These are phyloP conservation scores for Picocystis sp. DNA, from an alignment of 163 green algal species.

Conservation along the genomic window DNA sequence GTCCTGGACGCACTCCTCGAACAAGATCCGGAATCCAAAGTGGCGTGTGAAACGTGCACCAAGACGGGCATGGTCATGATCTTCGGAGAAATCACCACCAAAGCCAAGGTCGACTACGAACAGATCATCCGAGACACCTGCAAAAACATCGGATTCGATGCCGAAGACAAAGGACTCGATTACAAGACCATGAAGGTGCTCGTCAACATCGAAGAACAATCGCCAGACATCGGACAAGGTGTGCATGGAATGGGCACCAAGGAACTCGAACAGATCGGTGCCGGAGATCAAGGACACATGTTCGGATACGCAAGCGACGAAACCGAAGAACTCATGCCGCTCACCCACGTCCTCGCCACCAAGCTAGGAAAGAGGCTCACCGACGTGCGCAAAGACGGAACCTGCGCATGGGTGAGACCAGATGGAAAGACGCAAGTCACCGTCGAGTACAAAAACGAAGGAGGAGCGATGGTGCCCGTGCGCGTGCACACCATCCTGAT, in stretches of 20 bases:
- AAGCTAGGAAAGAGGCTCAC: slow-evolving; percentile 59
- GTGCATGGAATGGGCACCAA: slow-evolving; percentile 99
- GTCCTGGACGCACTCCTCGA: slow-evolving; percentile 92
- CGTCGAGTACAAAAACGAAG: slow-evolving; percentile 94
- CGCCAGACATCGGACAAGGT: slow-evolving; percentile 92
- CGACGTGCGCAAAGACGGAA: slow-evolving; percentile 67
- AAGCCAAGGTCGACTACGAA: slow-evolving; percentile 99
- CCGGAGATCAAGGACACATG: slow-evolving; percentile 98
- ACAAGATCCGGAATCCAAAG: slow-evolving; percentile 82
- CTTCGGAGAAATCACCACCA: slow-evolving; percentile 99
- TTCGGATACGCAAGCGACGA: slow-evolving; percentile 99
- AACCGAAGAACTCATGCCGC: slow-evolving; percentile 90
- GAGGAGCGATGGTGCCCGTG: slow-evolving; percentile 65
- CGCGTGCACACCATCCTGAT: slow-evolving; percentile 99
- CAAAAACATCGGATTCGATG: slow-evolving; percentile 86
- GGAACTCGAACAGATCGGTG: slow-evolving; percentile 90
- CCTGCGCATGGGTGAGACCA: slow-evolving; percentile 81
- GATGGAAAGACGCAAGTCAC: slow-evolving; percentile 99
- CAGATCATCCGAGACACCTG: slow-evolving; percentile 63
- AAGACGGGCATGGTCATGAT: slow-evolving; percentile 99
- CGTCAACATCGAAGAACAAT: slow-evolving; percentile 96
- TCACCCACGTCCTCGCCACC: slow-evolving; percentile 93
- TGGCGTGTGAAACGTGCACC: slow-evolving; percentile 93
- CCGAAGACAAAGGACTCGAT: slow-evolving; percentile 85
- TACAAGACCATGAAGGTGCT: slow-evolving; percentile 75